phyloP scores from a whole-genome alignment of 148 eudicot species.

The Diospyros kaki region DNA sequence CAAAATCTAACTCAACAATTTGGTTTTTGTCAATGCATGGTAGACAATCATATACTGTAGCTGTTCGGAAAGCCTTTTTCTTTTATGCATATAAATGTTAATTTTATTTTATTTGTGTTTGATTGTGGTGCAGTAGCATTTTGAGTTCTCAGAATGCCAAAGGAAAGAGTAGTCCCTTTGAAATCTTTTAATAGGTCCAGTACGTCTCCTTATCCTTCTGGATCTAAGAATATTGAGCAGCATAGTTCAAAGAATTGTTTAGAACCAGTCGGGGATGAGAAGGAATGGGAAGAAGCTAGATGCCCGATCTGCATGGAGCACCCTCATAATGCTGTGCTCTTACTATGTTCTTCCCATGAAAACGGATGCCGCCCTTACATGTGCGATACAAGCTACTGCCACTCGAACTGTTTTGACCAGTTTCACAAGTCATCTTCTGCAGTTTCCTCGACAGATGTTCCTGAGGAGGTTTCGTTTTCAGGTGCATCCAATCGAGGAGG shows the following conservation, averaged over 20 bases:
- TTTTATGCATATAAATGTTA: too few relatives aligned
- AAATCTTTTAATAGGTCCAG: conserved; percentile 51
- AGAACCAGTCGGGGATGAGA: conserved; percentile 36
- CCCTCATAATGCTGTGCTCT: conserved; percentile 82
- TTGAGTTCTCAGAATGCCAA: conserved; percentile 54
- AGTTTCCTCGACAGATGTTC: conserved; percentile 23
- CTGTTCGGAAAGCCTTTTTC: too few relatives aligned
- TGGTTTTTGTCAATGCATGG: too few relatives aligned
- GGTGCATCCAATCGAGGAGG: conserved; percentile 7
- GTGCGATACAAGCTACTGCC: conserved; percentile 89
- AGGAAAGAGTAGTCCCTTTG: conserved; percentile 63
- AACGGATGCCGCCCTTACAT: conserved; percentile 89
- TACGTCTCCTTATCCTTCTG: conserved; percentile 47
- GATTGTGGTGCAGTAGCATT: neutral
- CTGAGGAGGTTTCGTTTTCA: conserved; percentile 27
- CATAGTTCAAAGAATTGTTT: conserved; percentile 24
- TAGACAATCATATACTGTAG: too few relatives aligned
- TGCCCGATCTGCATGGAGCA: conserved; percentile 93
- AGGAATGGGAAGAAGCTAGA: conserved; percentile 72
- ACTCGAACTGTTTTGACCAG: conserved; percentile 67
- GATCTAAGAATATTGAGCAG: conserved; percentile 39
- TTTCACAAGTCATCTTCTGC: conserved; percentile 17
- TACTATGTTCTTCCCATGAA: conserved; percentile 65
- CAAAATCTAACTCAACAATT: too few relatives aligned
- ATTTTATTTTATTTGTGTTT: too few relatives aligned